These are phyloP conservation scores for Nemania diffusa DNA, from an alignment of 2,329 filamentous ascomycete species.

Conservation along the genomic window DNA sequence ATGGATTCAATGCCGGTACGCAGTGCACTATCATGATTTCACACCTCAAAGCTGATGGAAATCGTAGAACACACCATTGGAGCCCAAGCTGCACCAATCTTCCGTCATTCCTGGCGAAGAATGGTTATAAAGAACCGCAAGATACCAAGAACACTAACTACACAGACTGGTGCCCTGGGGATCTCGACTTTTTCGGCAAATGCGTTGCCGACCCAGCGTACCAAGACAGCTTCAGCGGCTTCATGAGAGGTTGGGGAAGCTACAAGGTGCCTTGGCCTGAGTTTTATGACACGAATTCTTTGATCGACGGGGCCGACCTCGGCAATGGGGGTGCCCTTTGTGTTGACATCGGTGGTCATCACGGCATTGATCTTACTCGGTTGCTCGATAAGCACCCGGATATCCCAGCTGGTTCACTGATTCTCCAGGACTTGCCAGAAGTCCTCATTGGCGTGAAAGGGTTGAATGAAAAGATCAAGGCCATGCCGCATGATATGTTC, in stretches of 20 bases:
- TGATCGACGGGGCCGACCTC: constrained; percentile 42
- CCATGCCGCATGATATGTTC: constrained; percentile 50
- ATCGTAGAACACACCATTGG: constrained; percentile 33
- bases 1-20: constrained; percentile 37
- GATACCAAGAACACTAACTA: constrained; percentile 39
- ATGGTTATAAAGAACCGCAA: constrained; percentile 39
- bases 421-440: constrained; percentile 55
- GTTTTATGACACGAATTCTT: constrained; percentile 41
- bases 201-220: constrained; percentile 35
- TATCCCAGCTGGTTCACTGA: constrained; percentile 47
- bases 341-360: constrained; percentile 56
- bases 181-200: constrained; percentile 40
- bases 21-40: neutral
- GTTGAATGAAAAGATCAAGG: constrained; percentile 41
- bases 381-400: constrained; percentile 49
- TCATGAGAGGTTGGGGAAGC: constrained; percentile 39
- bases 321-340: constrained; percentile 47
- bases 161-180: constrained; percentile 36
- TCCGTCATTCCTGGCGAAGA: constrained; percentile 40
- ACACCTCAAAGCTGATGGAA: neutral
- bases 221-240: constrained; percentile 43
- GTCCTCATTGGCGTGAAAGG: constrained; percentile 37
- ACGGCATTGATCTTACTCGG: constrained; percentile 52
- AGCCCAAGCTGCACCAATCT: constrained; percentile 29
- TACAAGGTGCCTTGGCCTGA: constrained; percentile 43